phyloP scores from a whole-genome alignment of 257 asterid species.

The Solanum piurae region DNA sequence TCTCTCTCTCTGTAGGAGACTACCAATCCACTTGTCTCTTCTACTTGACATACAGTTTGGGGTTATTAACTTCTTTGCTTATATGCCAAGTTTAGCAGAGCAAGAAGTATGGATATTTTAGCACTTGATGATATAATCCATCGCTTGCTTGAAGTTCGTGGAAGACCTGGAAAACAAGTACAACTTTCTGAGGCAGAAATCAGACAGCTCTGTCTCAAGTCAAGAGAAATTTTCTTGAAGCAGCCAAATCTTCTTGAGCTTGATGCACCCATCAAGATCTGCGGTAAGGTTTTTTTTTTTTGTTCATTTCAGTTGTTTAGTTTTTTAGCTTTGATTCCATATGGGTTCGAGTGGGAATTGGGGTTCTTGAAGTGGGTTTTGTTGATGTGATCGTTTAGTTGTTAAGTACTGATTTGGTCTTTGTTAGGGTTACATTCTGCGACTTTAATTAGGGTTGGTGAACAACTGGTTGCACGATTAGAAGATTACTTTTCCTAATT shows the following conservation, averaged over 20 bases:
- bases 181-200: constrained; percentile 60
- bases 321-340: not conserved
- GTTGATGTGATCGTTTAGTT: not conserved
- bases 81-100: not conserved
- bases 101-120: constrained; percentile 26
- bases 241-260: constrained; percentile 76
- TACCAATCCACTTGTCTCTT: no score
- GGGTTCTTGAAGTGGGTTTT: not conserved
- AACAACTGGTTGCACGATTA: no score
- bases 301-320: no score
- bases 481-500: no score
- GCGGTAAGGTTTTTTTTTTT: constrained; percentile 28
- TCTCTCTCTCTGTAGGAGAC: no score
- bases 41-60: not conserved
- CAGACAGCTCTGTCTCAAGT: constrained; percentile 43
- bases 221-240: constrained; percentile 38
- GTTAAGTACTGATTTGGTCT: no score
- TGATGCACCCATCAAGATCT: constrained; percentile 64
- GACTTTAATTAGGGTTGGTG: no score
- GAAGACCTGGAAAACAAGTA: constrained; percentile 61
- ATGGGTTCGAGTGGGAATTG: not conserved
- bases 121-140: constrained; percentile 41
- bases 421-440: no score
- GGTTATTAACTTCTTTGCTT: not conserved
- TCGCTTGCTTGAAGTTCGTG: constrained; percentile 56